These are phyloP conservation scores for Amanita thiersii DNA, from an alignment of 768 basidiomycete species.

Conservation along the genomic window DNA sequence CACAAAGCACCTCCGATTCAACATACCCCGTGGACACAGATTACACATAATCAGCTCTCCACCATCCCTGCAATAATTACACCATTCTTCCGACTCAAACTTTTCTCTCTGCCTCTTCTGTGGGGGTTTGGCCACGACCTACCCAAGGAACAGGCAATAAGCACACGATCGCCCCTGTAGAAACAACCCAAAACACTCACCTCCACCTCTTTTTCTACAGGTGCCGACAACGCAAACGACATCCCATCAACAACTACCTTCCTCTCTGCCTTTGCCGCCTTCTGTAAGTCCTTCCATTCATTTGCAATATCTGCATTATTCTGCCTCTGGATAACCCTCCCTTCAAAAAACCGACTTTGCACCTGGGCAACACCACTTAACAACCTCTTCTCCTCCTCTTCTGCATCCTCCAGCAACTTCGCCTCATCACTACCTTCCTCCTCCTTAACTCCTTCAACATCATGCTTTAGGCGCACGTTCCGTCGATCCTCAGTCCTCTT, in stretches of 20 bases:
- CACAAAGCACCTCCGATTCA: too few relatives aligned
- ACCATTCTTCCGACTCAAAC: slow-evolving; percentile 51
- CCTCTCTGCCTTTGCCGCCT: slow-evolving; percentile 31
- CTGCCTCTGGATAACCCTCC: slow-evolving; percentile 28
- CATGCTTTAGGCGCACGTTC: slow-evolving; percentile 36
- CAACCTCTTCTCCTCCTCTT: slow-evolving; percentile 44
- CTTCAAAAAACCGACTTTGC: slow-evolving; percentile 51
- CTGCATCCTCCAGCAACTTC: slow-evolving; percentile 30
- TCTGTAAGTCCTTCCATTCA: slow-evolving; percentile 39
- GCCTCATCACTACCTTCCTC: slow-evolving; percentile 11
- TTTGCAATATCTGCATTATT: slow-evolving; percentile 33
- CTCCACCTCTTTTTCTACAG: slow-evolving; percentile 10
- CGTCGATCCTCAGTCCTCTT: slow-evolving; percentile 30
- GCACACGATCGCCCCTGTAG: background rate
- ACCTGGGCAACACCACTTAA: slow-evolving; percentile 53
- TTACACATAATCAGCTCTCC: slow-evolving; percentile 42
- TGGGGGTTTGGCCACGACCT: slow-evolving; percentile 8
- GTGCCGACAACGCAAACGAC: slow-evolving; percentile 19
- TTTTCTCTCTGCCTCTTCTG: slow-evolving; percentile 23
- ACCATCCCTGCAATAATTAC: slow-evolving; percentile 51
- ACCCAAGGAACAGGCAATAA: background rate
- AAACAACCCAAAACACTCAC: background rate
- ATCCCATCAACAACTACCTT: slow-evolving; percentile 25
- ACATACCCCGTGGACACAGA: slow-evolving; percentile 46
- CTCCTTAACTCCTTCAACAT: slow-evolving; percentile 17